A percentile compares a stretch with the other conserved stretches of the same genome.
These are phyloP conservation scores for Allantophomopsis lycopodina DNA, from an alignment of 2,329 filamentous ascomycete genomes.

Conservation along the genomic window DNA sequence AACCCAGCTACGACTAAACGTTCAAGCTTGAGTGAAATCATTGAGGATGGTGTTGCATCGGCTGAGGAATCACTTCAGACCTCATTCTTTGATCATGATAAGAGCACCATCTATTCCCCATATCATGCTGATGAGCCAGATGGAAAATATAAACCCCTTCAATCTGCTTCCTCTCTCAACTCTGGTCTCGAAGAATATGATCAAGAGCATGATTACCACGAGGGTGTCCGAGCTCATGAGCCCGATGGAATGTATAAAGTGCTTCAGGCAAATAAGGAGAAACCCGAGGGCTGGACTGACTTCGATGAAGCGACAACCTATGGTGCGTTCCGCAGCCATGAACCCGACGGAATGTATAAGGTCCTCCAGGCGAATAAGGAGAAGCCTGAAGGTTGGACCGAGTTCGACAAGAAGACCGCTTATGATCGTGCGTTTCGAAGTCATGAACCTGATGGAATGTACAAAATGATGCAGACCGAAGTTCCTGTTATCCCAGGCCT, in stretches of 20 bases:
- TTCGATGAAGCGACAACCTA: slow-evolving; percentile 15
- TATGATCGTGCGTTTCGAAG: slow-evolving; percentile 18
- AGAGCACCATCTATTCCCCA: slow-evolving; percentile 20
- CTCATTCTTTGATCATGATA: neutral
- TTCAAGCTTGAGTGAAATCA: too few relatives aligned
- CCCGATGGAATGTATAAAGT: slow-evolving; percentile 21
- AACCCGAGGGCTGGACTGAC: slow-evolving; percentile 19
- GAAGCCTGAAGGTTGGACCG: slow-evolving; percentile 19
- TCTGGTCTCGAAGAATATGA: too few relatives aligned
- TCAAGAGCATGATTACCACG: too few relatives aligned
- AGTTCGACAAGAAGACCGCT: neutral
- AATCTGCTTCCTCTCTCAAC: too few relatives aligned
- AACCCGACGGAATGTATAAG: slow-evolving; percentile 23
- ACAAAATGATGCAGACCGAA: too few relatives aligned
- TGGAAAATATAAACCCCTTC: too few relatives aligned
- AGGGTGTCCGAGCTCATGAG: slow-evolving; percentile 12
- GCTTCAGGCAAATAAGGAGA: slow-evolving; percentile 17
- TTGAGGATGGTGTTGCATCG: too few relatives aligned
- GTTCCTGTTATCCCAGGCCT: slow-evolving; percentile 9
- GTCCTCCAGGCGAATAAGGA: slow-evolving; percentile 18
- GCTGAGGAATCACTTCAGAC: too few relatives aligned
- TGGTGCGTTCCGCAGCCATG: slow-evolving; percentile 18
- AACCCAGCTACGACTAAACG: too few relatives aligned
- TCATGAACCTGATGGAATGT: slow-evolving; percentile 21
- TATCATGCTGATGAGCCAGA: slow-evolving; percentile 5